Conservation (phyloP, 306 rosid species). For the Corylus avellana region DNA sequence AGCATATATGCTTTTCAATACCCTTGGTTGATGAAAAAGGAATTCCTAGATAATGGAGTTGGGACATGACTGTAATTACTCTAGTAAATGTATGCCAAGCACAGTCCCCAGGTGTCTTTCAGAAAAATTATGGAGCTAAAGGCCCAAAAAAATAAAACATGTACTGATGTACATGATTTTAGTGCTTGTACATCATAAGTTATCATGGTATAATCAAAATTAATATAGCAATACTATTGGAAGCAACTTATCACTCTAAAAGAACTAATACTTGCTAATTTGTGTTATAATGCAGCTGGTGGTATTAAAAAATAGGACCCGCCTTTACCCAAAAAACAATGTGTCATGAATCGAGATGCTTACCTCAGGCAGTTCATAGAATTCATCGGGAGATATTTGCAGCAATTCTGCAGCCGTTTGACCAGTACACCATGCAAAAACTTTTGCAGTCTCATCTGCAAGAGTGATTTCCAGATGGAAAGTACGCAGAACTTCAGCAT, state of each 20-base stretch:
- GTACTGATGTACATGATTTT: neutral
- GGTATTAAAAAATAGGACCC: neutral
- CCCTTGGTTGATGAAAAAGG: neutral
- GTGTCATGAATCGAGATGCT: constrained; percentile 5
- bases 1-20: neutral
- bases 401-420: constrained; percentile 87
- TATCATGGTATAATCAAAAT: neutral
- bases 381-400: constrained; percentile 88
- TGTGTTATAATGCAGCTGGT: neutral
- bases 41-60: neutral
- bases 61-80: neutral
- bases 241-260: neutral
- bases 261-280: neutral
- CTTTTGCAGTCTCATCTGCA: constrained; percentile 68
- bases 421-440: constrained; percentile 84
- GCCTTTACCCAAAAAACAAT: neutral
- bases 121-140: neutral
- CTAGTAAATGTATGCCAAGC: neutral
- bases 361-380: constrained; percentile 88
- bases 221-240: neutral
- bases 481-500: constrained; percentile 50
- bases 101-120: neutral
- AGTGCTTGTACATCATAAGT: neutral
- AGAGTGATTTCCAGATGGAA: constrained; percentile 82
- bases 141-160: neutral